Base-by-base conservation (phyloP, 2,329 filamentous ascomycete genomes). In the Ceratocystis eucalypticola region DNA sequence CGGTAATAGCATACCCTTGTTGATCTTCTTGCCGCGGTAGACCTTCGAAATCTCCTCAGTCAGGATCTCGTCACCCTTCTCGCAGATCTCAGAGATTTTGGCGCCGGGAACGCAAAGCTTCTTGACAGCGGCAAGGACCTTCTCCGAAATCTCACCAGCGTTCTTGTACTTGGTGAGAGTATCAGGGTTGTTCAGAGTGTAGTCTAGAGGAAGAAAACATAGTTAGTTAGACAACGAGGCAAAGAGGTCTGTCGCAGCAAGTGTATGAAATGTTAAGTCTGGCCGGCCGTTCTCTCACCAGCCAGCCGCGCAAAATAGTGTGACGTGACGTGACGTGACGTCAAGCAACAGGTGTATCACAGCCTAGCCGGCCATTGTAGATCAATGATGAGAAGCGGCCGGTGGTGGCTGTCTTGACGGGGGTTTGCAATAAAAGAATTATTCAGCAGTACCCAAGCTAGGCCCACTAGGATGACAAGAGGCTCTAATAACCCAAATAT, bases 101-200 rank as follows among this genome's bases (percentile, higher is more conserved):
- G 88, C 89, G 72, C 91, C 93, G 70, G 93, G 88, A 69, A 89
- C 82, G 75, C 90, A 85, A 70, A 87, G 80, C 76, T 83, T 80
- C 68, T 83, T 80, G 71, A 99, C 93, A 72, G 88, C 88, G 73
- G 91, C 90, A 71, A 99, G 85, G 72, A 96, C 93, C 81, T 93
- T 96, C 77, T 96, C 90, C 64, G 93, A 94, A 78, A 99, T 97
- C 76, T 89, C 83, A 70, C 89, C 93, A 67, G 94, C 94, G 71
- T 89, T 92, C 87, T 96, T 97, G 84, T 97, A 97, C 84, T 97
- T 99, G 79, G 94, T 97, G 73, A 99, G 84, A 73, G 91, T 96
- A 77, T 95, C 89, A 69, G 89, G 90, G 82, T 95, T 94, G 77
- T 86, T 89, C 77, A 96, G 85, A 71, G 89, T 84, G 80, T 95